Evolutionary conservation across 495 filamentous ascomycete genomes (phyloP).

Genomic region (Oidiodendron maius): DNA sequence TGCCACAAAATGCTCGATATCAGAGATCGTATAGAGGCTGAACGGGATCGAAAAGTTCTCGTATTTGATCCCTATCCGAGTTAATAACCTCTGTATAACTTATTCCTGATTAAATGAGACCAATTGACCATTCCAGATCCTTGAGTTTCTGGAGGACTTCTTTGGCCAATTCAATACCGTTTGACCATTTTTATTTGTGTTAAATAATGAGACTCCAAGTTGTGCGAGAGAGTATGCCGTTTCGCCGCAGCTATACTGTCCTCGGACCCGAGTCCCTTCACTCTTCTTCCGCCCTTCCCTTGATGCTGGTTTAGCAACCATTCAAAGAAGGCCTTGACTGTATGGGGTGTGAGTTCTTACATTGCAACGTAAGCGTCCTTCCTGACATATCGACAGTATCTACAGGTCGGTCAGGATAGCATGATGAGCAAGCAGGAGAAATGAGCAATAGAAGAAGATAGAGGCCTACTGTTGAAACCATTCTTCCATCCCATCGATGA

Average conservation of each 20-base stretch:
- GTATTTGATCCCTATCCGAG: constrained; percentile 3
- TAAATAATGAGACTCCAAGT: too few relatives aligned
- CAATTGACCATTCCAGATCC: too few relatives aligned
- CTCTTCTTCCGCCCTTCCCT: constrained; percentile 25
- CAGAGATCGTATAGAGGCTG: neutral
- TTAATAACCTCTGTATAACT: too few relatives aligned
- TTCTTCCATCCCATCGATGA: constrained; percentile 21
- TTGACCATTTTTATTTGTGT: too few relatives aligned
- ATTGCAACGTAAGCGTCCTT: constrained; percentile 24
- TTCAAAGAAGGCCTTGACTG: constrained; percentile 27
- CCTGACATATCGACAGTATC: constrained; percentile 23
- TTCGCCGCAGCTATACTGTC: neutral
- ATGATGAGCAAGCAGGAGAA: constrained; percentile 10
- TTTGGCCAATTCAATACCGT: too few relatives aligned
- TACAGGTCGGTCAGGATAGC: constrained; percentile 17
- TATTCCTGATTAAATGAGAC: too few relatives aligned
- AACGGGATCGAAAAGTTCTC: constrained; percentile 3
- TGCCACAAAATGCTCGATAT: too few relatives aligned
- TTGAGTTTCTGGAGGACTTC: too few relatives aligned
- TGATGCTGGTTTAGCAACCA: constrained; percentile 26
- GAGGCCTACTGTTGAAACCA: constrained; percentile 20
- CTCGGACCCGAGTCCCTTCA: constrained; percentile 15
- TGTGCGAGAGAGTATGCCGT: too few relatives aligned
- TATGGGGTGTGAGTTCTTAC: constrained; percentile 16
- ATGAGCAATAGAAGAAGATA: constrained; percentile 6